A percentile compares a stretch with the other conserved stretches of the same genome.
Evolutionary conservation across 257 asterid species (phyloP).

Genomic region (Scutellaria minor): DNA sequence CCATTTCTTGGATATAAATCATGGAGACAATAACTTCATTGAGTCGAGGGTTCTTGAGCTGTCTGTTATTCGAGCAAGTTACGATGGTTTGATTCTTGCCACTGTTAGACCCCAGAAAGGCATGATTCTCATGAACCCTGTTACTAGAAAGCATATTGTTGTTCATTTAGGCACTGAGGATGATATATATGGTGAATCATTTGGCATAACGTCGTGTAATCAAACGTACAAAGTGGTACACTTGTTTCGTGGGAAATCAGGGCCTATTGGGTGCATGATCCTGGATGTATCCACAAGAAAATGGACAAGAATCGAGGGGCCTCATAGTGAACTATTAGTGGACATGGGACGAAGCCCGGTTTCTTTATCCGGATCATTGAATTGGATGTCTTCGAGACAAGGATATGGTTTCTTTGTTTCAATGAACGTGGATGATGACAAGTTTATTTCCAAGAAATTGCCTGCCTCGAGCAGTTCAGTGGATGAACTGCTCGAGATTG

Average conservation of each 20-base stretch:
- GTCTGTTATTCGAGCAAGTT: constrained; percentile 39
- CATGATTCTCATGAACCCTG: constrained; percentile 42
- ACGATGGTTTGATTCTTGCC: constrained; percentile 47
- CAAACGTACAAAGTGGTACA: constrained; percentile 42
- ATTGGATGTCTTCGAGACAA: constrained; percentile 40
- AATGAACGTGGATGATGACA: constrained; percentile 35
- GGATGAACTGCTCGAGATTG: constrained; percentile 44
- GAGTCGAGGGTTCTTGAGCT: constrained; percentile 33
- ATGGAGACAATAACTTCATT: constrained; percentile 32
- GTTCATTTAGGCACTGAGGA: constrained; percentile 38
- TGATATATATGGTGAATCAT: constrained; percentile 19
- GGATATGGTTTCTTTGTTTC: constrained; percentile 34
- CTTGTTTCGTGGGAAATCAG: constrained; percentile 34
- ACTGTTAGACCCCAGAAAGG: constrained; percentile 3
- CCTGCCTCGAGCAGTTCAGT: constrained; percentile 29
- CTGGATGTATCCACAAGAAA: constrained; percentile 33
- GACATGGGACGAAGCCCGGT: constrained; percentile 30
- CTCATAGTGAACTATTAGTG: constrained; percentile 13
- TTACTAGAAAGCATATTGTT: constrained; percentile 40
- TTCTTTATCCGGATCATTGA: constrained; percentile 40
- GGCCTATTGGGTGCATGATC: constrained; percentile 40
- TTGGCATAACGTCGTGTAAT: constrained; percentile 38
- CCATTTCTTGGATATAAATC: constrained; percentile 42
- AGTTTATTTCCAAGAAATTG: constrained; percentile 37
- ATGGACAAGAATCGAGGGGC: constrained; percentile 49